A percentile compares a stretch with the other conserved stretches of the same genome.
phyloP scores from a whole-genome alignment of 495 filamentous ascomycete species.

The Aspergillus conjunctus region DNA sequence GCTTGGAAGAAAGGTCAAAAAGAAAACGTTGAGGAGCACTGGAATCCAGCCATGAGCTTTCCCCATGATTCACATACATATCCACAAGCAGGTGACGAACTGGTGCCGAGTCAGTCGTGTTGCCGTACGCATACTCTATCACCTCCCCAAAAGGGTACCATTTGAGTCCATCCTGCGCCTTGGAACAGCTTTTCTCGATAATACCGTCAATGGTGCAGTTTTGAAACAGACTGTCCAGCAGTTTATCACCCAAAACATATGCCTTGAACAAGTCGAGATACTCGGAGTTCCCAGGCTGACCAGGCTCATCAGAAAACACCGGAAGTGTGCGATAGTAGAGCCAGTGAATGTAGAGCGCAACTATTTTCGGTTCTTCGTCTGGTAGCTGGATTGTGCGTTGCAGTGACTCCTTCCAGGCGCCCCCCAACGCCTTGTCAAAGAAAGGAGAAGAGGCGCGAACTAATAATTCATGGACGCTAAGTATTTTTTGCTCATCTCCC shows the following conservation, averaged over 20 bases:
- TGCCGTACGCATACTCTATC: background rate
- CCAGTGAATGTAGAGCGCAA: constrained; percentile 14
- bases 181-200: background rate
- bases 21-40: constrained; percentile 4
- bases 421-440: constrained; percentile 8
- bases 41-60: background rate
- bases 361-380: constrained; percentile 5
- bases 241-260: constrained; percentile 11
- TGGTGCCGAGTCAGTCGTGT: constrained; percentile 1
- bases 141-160: background rate
- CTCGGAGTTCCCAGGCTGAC: background rate
- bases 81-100: constrained; percentile 11
- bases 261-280: constrained; percentile 6
- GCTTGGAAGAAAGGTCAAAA: background rate
- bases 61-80: background rate
- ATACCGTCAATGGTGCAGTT: constrained; percentile 1
- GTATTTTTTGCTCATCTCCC: background rate
- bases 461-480: constrained; percentile 8
- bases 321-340: constrained; percentile 12
- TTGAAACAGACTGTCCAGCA: constrained; percentile 4
- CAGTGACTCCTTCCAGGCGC: constrained; percentile 4
- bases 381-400: constrained; percentile 10
- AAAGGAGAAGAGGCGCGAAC: constrained; percentile 8
- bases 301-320: background rate
- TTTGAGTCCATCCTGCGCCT: background rate